Conservation (phyloP, 2,329 filamentous ascomycete species). For the Arthrobotrys pseudoclavata region DNA sequence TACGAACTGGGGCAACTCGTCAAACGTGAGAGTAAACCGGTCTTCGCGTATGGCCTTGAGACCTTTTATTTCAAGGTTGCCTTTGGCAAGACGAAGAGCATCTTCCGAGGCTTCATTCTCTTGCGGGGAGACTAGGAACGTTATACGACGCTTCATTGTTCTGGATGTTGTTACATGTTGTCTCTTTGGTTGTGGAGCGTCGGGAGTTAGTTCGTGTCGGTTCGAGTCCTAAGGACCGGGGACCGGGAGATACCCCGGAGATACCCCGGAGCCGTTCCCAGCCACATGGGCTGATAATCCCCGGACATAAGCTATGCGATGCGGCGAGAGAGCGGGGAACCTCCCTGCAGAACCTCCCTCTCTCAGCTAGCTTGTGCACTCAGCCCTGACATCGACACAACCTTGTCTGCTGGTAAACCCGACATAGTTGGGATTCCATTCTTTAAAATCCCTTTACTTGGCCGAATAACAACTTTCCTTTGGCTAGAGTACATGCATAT, state of each 20-base stretch:
- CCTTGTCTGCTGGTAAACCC: slow-evolving; percentile 18
- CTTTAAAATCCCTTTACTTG: slow-evolving; percentile 21
- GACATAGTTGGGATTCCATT: slow-evolving; percentile 28
- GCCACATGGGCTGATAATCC: slow-evolving; percentile 40
- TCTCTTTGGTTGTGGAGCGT: neutral
- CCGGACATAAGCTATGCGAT: slow-evolving; percentile 28
- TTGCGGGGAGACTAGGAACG: slow-evolving; percentile 44
- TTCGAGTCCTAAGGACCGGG: neutral
- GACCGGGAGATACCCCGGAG: neutral
- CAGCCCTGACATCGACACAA: slow-evolving; percentile 29
- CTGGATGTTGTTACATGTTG: slow-evolving; percentile 12
- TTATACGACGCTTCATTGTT: slow-evolving; percentile 57
- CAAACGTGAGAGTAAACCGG: slow-evolving; percentile 60
- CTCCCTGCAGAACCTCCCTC: slow-evolving; percentile 20
- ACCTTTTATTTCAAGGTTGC: slow-evolving; percentile 34
- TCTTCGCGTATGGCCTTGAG: slow-evolving; percentile 62
- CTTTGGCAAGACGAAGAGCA: slow-evolving; percentile 38
- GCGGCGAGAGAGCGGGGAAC: slow-evolving; percentile 45
- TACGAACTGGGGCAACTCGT: slow-evolving; percentile 61
- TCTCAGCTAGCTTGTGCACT: slow-evolving; percentile 14
- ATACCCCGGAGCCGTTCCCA: slow-evolving; percentile 17
- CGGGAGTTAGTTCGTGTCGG: slow-evolving; percentile 14
- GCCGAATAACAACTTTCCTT: slow-evolving; percentile 4
- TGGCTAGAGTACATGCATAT: slow-evolving; percentile 13
- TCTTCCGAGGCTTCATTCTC: slow-evolving; percentile 38